Base-by-base conservation (phyloP, 441 rosid genomes). In the Corymbia calophylla region DNA sequence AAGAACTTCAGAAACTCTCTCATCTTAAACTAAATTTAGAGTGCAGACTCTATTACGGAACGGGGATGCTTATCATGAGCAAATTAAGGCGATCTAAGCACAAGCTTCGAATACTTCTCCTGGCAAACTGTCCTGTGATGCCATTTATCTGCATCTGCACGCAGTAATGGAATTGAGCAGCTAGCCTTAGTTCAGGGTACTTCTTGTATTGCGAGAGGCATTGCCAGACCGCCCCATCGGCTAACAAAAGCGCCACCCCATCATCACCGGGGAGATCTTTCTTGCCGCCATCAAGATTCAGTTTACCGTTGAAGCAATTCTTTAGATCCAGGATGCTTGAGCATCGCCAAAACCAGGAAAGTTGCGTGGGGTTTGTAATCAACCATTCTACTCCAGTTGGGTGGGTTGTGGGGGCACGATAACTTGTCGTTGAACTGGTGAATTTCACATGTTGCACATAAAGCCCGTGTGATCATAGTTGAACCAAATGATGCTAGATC, bases 361-460 rank as follows among this genome's bases (percentile, higher is more conserved):
- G 1, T 77, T 23, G 2, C 0, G 44, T 39, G n/a, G 51, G 17
- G 17, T 23, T 44, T 12, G 84, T 39, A 12, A 12, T 0, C 6
- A 13, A 44, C 68, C 32, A 6, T 29, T 62, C 17, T 29, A 13
- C 15, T 60, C 2, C 16, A 27, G 68, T 1, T 31, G 11, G 32
- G 29, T 54, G 56, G 19, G 8, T 18, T 17, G 56, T 54, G 56
- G 21, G 23, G 9, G 56, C 56, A 54, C 0, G 73, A 66, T 15
- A 8, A 66, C 73, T 66, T 2, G 0, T 31, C 8, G 73, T 66
- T 39, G 39, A 64, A n/a, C 4, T 31, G 21, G 73, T 31, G 3
- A 64, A 66, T 16, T 66, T 66, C 32, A 51, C 25, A 47, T 14
- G 51, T 11, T 6, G 51, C 6, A 2, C 51, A 6, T 77, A 23